phyloP scores from a whole-genome alignment of 1,139 yeast species.

The Wickerhamomyces sp. region DNA sequence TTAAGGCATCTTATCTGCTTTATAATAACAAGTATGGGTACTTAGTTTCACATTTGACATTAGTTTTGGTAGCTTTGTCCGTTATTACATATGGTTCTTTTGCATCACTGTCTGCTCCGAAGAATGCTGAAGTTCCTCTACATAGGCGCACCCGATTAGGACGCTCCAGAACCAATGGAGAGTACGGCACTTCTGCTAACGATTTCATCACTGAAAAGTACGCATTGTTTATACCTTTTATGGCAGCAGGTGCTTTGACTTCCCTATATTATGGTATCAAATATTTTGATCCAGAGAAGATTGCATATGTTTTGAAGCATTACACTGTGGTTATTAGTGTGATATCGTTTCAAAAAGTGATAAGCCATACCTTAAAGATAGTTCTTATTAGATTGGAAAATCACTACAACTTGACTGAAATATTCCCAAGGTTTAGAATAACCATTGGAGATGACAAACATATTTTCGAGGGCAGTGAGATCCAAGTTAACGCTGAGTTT shows the following conservation, averaged over 20 bases:
- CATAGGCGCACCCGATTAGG: slow-evolving; percentile 16
- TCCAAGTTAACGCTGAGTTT: not conserved
- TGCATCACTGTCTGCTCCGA: slow-evolving; percentile 41
- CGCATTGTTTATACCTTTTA: slow-evolving; percentile 38
- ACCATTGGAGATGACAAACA: not conserved
- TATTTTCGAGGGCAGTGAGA: not conserved
- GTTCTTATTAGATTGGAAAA: not conserved
- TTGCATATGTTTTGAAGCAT: slow-evolving; percentile 29
- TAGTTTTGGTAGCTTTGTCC: slow-evolving; percentile 25
- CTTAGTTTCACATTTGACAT: slow-evolving; percentile 6
- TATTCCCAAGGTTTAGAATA: not conserved
- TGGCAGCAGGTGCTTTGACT: slow-evolving; percentile 34
- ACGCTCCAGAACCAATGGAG: too few species aligned
- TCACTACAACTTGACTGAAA: slow-evolving; percentile 18
- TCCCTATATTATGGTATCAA: slow-evolving; percentile 35
- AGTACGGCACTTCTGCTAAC: slow-evolving; percentile 30
- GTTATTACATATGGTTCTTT: slow-evolving; percentile 37
- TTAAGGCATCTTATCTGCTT: not conserved
- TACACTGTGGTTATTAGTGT: slow-evolving; percentile 32
- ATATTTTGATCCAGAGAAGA: slow-evolving; percentile 26
- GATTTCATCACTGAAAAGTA: slow-evolving; percentile 23
- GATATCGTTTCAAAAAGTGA: slow-evolving; percentile 22
- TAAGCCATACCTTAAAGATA: slow-evolving; percentile 20
- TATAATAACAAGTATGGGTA: slow-evolving; percentile 2
- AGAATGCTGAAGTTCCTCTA: slow-evolving; percentile 29